Evolutionary conservation across 768 basidiomycete species (phyloP).

Genomic region (Phaeotremella skinneri): DNA sequence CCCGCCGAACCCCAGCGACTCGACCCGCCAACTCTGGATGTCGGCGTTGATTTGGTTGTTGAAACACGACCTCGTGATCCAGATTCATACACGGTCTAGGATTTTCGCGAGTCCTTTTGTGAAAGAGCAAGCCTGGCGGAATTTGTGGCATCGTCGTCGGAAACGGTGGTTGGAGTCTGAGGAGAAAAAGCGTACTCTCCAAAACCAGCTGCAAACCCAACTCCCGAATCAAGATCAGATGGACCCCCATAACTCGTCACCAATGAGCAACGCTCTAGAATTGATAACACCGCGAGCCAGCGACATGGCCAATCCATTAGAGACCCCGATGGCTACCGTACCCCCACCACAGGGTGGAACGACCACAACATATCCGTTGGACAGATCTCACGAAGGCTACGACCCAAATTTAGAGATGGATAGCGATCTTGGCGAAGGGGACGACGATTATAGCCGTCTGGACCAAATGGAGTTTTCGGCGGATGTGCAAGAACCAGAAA

Average conservation of each 20-base stretch:
- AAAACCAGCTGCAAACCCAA: constrained; percentile 7
- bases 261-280: constrained; percentile 11
- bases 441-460: constrained; percentile 10
- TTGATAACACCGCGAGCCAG: constrained; percentile 25
- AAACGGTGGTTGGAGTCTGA: constrained; percentile 34
- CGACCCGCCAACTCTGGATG: constrained; percentile 36
- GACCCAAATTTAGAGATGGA: constrained; percentile 37
- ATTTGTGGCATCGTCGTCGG: constrained; percentile 37
- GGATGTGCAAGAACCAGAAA: constrained; percentile 52
- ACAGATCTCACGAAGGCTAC: constrained; percentile 27
- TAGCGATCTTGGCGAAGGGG: constrained; percentile 30
- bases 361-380: constrained; percentile 2
- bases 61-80: constrained; percentile 76
- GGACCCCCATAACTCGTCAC: neutral
- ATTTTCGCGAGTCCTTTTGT: constrained; percentile 73
- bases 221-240: neutral
- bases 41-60: constrained; percentile 87
- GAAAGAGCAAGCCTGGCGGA: constrained; percentile 63
- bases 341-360: constrained; percentile 9
- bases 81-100: constrained; percentile 79
- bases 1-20: constrained; percentile 43
- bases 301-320: constrained; percentile 20
- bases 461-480: constrained; percentile 53
- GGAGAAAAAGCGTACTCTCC: constrained; percentile 28
- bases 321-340: constrained; percentile 6